Evolutionary conservation across 2,329 filamentous ascomycete species (phyloP).

Genomic region (Pseudocercospora ulei): DNA sequence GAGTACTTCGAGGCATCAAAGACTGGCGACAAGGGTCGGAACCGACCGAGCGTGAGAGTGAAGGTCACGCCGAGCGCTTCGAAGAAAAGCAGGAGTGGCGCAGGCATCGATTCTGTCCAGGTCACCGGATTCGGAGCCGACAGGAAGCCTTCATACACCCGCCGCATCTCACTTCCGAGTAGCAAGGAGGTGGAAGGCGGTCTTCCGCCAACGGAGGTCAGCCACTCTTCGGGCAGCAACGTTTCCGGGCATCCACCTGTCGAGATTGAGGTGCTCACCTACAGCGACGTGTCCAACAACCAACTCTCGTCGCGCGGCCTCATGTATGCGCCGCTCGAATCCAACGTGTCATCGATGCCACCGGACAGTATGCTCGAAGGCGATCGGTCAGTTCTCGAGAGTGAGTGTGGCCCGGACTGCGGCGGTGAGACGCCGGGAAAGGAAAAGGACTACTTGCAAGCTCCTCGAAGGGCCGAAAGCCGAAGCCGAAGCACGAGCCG

Average conservation of each 20-base stretch:
- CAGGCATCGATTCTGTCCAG: slow-evolving; percentile 64
- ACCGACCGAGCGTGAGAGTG: slow-evolving; percentile 72
- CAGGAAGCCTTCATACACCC: slow-evolving; percentile 60
- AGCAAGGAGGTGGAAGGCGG: slow-evolving; percentile 37
- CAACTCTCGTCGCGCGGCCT: slow-evolving; percentile 46
- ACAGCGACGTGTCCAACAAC: slow-evolving; percentile 57
- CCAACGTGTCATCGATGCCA: slow-evolving; percentile 78
- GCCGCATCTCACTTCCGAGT: slow-evolving; percentile 54
- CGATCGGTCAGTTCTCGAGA: slow-evolving; percentile 43
- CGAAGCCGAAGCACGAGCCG: slow-evolving; percentile 56
- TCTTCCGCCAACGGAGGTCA: slow-evolving; percentile 39
- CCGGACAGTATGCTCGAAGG: slow-evolving; percentile 60
- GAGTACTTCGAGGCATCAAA: slow-evolving; percentile 88
- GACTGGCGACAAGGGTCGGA: slow-evolving; percentile 49
- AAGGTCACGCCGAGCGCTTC: slow-evolving; percentile 65
- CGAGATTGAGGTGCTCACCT: slow-evolving; percentile 73
- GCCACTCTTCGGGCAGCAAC: slow-evolving; percentile 73
- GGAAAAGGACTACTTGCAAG: slow-evolving; percentile 41
- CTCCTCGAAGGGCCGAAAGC: slow-evolving; percentile 44
- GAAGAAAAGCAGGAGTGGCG: slow-evolving; percentile 45
- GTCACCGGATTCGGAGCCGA: slow-evolving; percentile 71
- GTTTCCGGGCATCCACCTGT: slow-evolving; percentile 60
- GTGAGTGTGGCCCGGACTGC: slow-evolving; percentile 31
- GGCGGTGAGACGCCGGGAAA: slow-evolving; percentile 33
- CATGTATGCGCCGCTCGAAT: slow-evolving; percentile 58